Percentiles rank a stretch among this genome's conserved stretches.
These are phyloP conservation scores for Pochonia chlamydosporia DNA, from an alignment of 2,329 filamentous ascomycete genomes.

Conservation along the genomic window DNA sequence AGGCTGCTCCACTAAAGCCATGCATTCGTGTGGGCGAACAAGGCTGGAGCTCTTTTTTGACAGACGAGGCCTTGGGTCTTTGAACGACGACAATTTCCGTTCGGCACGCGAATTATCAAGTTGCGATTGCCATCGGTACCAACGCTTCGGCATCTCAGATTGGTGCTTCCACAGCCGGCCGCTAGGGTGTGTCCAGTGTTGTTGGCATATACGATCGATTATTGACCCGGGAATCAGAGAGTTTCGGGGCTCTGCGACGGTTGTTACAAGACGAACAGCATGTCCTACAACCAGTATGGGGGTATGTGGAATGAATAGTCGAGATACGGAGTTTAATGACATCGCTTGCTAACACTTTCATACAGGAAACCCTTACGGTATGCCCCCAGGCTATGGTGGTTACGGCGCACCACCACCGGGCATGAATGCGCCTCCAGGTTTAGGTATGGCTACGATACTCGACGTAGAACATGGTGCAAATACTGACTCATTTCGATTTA, in stretches of 20 bases:
- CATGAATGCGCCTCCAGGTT: constrained; percentile 73
- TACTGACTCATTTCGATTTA: constrained; percentile 23
- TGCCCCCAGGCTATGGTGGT: constrained; percentile 65
- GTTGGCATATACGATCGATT: background rate
- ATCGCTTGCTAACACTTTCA: background rate
- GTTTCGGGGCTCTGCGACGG: background rate
- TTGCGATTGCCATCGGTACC: background rate
- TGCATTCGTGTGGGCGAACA: background rate
- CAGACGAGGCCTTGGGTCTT: background rate
- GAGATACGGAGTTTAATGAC: background rate
- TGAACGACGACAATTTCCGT: too few species aligned
- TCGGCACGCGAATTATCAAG: too few species aligned
- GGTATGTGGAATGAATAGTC: constrained; percentile 27
- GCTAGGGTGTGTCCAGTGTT: background rate
- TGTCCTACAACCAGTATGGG: constrained; percentile 59
- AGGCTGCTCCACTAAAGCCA: background rate
- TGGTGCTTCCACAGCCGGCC: background rate
- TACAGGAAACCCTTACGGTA: constrained; percentile 57
- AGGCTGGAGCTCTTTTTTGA: background rate
- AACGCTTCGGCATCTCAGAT: background rate
- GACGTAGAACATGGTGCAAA: background rate
- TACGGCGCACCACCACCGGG: constrained; percentile 61
- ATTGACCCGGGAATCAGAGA: background rate
- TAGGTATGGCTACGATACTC: constrained; percentile 54
- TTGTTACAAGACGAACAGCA: constrained; percentile 18